Percentiles rank a stretch among this genome's conserved stretches.
These are phyloP conservation scores for Trametes cingulata DNA, from an alignment of 768 basidiomycete species.

Conservation along the genomic window DNA sequence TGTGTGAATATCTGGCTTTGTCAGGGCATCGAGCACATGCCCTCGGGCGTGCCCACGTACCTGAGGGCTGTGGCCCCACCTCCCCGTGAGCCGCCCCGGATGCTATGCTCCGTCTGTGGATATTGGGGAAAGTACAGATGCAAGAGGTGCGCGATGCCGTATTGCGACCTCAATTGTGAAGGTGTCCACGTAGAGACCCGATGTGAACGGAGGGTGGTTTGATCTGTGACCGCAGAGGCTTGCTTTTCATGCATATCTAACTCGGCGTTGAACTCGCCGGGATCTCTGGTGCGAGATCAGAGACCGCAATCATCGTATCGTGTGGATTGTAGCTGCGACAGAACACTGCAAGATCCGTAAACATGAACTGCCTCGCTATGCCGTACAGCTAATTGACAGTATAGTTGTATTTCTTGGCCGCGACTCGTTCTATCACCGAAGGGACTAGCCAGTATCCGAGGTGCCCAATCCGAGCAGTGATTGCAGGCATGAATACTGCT, in stretches of 20 bases:
- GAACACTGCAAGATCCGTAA: no score
- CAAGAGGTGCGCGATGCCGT: constrained; percentile 72
- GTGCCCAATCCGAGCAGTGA: constrained; percentile 47
- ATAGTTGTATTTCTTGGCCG: constrained; percentile 68
- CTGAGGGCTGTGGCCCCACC: constrained; percentile 65
- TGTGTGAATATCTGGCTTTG: background rate
- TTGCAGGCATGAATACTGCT: constrained; percentile 56
- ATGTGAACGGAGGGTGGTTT: constrained; percentile 74
- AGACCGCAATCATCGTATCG: no score
- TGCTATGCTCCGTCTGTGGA: constrained; percentile 84
- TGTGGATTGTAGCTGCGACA: no score
- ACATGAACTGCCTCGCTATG: no score
- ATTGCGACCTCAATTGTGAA: constrained; percentile 74
- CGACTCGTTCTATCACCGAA: constrained; percentile 53
- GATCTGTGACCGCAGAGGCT: constrained; percentile 9
- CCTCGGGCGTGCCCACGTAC: constrained; percentile 62
- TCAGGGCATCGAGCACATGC: constrained; percentile 60
- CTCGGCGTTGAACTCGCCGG: no score
- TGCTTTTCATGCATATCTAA: no score
- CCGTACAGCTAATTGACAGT: background rate
- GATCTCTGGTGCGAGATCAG: no score
- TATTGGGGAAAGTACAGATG: constrained; percentile 83
- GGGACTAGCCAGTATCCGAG: constrained; percentile 69
- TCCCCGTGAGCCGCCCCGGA: constrained; percentile 62
- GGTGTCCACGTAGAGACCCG: constrained; percentile 76